These are phyloP conservation scores for Ambrosiella beaveri DNA, from an alignment of 2,329 filamentous ascomycete species.

Conservation along the genomic window DNA sequence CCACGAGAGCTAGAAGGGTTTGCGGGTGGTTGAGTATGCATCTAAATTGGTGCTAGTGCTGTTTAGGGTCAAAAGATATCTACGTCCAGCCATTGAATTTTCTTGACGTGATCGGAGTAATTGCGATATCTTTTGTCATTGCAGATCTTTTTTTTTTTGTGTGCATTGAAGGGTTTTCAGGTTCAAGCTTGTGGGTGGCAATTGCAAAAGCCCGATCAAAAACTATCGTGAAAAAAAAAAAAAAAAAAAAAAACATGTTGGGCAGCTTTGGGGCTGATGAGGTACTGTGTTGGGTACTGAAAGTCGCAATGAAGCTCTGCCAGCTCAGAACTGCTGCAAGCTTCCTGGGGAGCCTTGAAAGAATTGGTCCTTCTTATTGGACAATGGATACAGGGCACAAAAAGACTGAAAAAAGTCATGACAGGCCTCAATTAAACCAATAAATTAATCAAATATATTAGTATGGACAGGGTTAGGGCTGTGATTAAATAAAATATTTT, in stretches of 20 bases:
- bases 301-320: background rate
- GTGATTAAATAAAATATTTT: background rate
- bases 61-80: background rate
- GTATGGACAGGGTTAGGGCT: background rate
- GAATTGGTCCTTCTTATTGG: background rate
- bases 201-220: background rate
- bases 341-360: background rate
- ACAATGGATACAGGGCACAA: background rate
- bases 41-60: background rate
- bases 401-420: background rate
- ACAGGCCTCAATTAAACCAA: background rate
- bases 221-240: background rate
- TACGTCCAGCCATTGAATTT: background rate
- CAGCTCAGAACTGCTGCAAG: background rate
- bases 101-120: background rate
- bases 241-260: background rate
- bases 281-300: background rate
- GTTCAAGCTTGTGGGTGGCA: background rate
- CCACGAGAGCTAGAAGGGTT: background rate
- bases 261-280: background rate
- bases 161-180: background rate
- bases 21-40: background rate
- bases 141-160: background rate
- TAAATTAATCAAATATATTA: background rate
- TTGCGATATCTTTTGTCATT: background rate